Evolutionary conservation across 73 alveolate genomes (phyloP).

Genomic region (Paramecium primaurelia): DNA sequence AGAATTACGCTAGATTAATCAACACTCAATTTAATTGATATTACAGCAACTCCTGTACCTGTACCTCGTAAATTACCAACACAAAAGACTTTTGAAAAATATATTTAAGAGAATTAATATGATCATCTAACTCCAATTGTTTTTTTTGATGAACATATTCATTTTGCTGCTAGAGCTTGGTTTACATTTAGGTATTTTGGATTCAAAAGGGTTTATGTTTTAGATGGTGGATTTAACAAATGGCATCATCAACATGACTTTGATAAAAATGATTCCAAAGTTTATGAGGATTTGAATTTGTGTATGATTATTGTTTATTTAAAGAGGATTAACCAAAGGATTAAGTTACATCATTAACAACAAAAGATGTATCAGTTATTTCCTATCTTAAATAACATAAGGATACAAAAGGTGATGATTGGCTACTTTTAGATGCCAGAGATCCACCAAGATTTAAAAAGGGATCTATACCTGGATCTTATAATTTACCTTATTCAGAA

Average conservation of each 20-base stretch:
- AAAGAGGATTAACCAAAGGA: neutral
- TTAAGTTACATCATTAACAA: neutral
- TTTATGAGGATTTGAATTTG: neutral
- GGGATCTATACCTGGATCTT: slow-evolving; percentile 13
- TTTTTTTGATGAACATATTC: slow-evolving; percentile 12
- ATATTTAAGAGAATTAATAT: neutral
- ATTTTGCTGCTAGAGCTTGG: slow-evolving; percentile 63
- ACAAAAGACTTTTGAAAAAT: neutral
- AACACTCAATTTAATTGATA: neutral
- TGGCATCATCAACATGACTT: slow-evolving; percentile 52
- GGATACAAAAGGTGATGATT: neutral
- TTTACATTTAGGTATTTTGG: slow-evolving; percentile 67
- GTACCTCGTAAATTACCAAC: neutral
- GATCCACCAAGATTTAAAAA: neutral
- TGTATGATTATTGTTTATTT: neutral
- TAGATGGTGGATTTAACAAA: slow-evolving; percentile 66
- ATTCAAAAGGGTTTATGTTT: slow-evolving; percentile 56
- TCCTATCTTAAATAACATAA: neutral
- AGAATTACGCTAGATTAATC: neutral
- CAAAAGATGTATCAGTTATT: neutral
- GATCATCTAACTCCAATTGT: slow-evolving; percentile 4
- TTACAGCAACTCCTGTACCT: neutral
- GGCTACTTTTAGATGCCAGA: slow-evolving; percentile 1
- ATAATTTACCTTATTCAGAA: neutral
- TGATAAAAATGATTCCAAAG: slow-evolving; percentile 3